A percentile compares a stretch with the other conserved stretches of the same genome.
Conservation (phyloP, 1,139 yeast genomes). For the Pichia sp. region DNA sequence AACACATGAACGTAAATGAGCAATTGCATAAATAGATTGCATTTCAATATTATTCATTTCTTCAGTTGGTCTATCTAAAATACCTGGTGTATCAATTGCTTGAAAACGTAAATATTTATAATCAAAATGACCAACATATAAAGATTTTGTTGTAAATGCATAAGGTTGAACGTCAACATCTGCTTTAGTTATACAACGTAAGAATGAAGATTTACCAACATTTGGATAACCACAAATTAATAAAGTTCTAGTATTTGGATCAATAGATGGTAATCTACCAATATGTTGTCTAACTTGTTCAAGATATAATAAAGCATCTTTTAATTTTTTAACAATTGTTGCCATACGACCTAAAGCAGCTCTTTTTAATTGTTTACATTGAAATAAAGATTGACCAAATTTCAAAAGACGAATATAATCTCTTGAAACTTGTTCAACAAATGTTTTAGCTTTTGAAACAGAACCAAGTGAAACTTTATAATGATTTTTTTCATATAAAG, state of each 20-base stretch:
- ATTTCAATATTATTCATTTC: constrained; percentile 99
- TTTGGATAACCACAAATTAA: constrained; percentile 98
- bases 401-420: constrained; percentile 90
- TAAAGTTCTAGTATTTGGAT: constrained; percentile 96
- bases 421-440: constrained; percentile 92
- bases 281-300: constrained; percentile 99
- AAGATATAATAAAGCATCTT: constrained; percentile 85
- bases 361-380: constrained; percentile 95
- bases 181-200: constrained; percentile 90
- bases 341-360: constrained; percentile 99
- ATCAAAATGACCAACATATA: constrained; percentile 96
- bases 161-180: constrained; percentile 99
- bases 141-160: constrained; percentile 94
- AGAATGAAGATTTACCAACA: constrained; percentile 96
- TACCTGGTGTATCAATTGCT: constrained; percentile 99
- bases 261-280: constrained; percentile 96
- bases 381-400: constrained; percentile 95
- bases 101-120: constrained; percentile 95
- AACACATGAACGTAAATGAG: constrained; percentile 94
- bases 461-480: constrained; percentile 97
- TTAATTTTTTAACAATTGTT: constrained; percentile 87
- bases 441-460: constrained; percentile 84
- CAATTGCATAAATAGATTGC: constrained; percentile 98
- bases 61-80: constrained; percentile 96
- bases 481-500: constrained; percentile 95